Conservation (phyloP, 2,329 filamentous ascomycete species). For the Fusarium falciforme region DNA sequence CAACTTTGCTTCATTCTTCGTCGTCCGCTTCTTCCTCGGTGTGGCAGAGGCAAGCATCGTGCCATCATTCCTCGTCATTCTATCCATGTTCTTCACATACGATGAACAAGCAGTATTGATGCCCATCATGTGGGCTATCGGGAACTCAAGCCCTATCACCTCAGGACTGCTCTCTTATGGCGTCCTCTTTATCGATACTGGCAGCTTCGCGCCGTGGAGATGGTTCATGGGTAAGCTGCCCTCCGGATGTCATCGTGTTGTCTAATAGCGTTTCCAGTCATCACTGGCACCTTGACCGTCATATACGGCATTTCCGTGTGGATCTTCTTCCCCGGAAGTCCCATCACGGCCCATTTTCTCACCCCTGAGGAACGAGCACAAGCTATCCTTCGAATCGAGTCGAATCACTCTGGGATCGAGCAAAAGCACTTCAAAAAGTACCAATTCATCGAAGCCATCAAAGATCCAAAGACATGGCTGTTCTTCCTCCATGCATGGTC, state of each 20-base stretch:
- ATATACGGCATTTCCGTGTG: background rate
- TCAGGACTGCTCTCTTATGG: background rate
- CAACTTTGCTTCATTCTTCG: slow-evolving; percentile 1
- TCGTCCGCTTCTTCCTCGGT: background rate
- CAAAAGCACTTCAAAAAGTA: slow-evolving; percentile 12
- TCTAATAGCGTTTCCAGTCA: background rate
- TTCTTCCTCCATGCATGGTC: slow-evolving; percentile 6
- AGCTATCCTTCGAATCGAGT: background rate
- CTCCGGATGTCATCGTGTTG: too few species aligned
- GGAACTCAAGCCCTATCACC: background rate
- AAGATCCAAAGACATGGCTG: slow-evolving; percentile 14
- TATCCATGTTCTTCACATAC: slow-evolving; percentile 3
- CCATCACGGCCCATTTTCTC: slow-evolving; percentile 1
- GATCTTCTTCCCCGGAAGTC: background rate
- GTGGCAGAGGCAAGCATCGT: background rate
- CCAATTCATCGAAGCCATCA: slow-evolving; percentile 15
- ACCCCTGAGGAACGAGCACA: slow-evolving; percentile 1
- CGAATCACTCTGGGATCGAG: slow-evolving; percentile 1
- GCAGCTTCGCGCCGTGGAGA: background rate
- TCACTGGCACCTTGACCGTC: background rate
- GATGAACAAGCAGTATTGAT: background rate
- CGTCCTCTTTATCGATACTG: background rate
- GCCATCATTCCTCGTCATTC: background rate
- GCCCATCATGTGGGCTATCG: background rate
- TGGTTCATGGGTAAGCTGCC: background rate